Percentiles rank a stretch among this genome's conserved stretches.
Evolutionary conservation across 352 stramenopile genomes (phyloP).

Genomic region (Phytophthora colocasiae): DNA sequence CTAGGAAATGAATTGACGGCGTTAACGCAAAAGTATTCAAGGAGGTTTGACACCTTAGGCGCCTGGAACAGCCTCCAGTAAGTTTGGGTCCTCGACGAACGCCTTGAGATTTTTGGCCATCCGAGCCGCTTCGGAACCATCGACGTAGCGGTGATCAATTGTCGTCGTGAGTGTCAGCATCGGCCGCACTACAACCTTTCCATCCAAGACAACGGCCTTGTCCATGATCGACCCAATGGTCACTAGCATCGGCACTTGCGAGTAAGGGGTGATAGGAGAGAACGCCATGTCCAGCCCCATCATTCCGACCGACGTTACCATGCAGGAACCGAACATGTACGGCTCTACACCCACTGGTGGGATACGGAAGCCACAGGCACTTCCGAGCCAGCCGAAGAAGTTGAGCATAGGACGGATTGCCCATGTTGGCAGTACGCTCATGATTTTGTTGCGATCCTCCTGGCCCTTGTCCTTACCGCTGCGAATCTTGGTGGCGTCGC

Average conservation of each 20-base stretch:
- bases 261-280: slow-evolving; percentile 67
- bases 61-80: slow-evolving; percentile 49
- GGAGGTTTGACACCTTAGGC: slow-evolving; percentile 22
- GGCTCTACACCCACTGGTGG: slow-evolving; percentile 61
- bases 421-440: slow-evolving; percentile 62
- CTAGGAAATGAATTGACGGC: background rate
- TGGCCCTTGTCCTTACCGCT: slow-evolving; percentile 64
- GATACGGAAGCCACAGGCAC: slow-evolving; percentile 61
- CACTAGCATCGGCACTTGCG: slow-evolving; percentile 72
- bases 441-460: slow-evolving; percentile 69
- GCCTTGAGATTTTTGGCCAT: slow-evolving; percentile 64
- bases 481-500: slow-evolving; percentile 60
- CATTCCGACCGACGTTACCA: slow-evolving; percentile 79
- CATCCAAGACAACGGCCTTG: slow-evolving; percentile 66
- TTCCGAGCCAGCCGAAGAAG: slow-evolving; percentile 70
- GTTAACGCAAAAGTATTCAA: slow-evolving; percentile 10
- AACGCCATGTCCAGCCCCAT: slow-evolving; percentile 77
- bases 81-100: slow-evolving; percentile 59
- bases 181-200: slow-evolving; percentile 61
- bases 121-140: slow-evolving; percentile 64
- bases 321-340: slow-evolving; percentile 77
- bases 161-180: slow-evolving; percentile 76
- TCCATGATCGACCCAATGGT: slow-evolving; percentile 74
- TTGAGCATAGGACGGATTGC: slow-evolving; percentile 63
- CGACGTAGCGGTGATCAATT: slow-evolving; percentile 76